A percentile compares a stretch with the other conserved stretches of the same genome.
These are phyloP conservation scores for Trichoderma asperelloides DNA, from an alignment of 495 filamentous ascomycete species.

Conservation along the genomic window DNA sequence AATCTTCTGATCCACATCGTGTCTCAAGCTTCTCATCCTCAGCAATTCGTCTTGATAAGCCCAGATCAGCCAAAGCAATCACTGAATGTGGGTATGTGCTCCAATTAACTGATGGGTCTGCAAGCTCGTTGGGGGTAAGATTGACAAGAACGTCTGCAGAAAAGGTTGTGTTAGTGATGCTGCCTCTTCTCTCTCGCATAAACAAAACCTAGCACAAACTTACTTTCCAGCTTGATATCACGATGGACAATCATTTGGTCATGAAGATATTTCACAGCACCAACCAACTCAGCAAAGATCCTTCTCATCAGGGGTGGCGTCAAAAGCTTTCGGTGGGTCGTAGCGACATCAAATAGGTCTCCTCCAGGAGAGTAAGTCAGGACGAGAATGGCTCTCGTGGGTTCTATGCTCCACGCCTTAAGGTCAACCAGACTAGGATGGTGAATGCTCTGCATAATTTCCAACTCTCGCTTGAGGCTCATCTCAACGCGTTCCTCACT, in stretches of 20 bases:
- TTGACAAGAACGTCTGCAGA: constrained; percentile 80
- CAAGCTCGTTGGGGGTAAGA: constrained; percentile 46
- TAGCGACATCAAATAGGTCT: constrained; percentile 89
- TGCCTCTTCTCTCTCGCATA: not conserved
- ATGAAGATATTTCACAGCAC: constrained; percentile 81
- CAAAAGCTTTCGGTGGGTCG: constrained; percentile 52
- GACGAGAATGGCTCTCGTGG: constrained; percentile 71
- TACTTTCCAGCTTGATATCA: constrained; percentile 97
- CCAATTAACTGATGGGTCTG: constrained; percentile 46
- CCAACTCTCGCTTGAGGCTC: constrained; percentile 86
- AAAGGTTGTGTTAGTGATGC: not conserved
- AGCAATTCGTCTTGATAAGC: constrained; percentile 75
- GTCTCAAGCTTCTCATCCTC: constrained; percentile 75
- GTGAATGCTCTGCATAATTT: constrained; percentile 76
- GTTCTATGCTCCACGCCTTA: constrained; percentile 76
- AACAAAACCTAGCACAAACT: constrained; percentile 23
- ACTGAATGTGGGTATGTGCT: constrained; percentile 67
- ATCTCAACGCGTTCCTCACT: constrained; percentile 82
- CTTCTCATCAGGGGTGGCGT: constrained; percentile 63
- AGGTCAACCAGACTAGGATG: constrained; percentile 87
- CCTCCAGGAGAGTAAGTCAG: constrained; percentile 89
- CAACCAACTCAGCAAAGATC: constrained; percentile 83
- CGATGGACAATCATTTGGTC: constrained; percentile 80
- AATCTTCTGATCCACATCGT: constrained; percentile 91
- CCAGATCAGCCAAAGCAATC: constrained; percentile 83